Percentiles rank a stretch among this genome's conserved stretches.
These are phyloP conservation scores for Ceriops zippeliana DNA, from an alignment of 345 rosid genomes.

Conservation along the genomic window DNA sequence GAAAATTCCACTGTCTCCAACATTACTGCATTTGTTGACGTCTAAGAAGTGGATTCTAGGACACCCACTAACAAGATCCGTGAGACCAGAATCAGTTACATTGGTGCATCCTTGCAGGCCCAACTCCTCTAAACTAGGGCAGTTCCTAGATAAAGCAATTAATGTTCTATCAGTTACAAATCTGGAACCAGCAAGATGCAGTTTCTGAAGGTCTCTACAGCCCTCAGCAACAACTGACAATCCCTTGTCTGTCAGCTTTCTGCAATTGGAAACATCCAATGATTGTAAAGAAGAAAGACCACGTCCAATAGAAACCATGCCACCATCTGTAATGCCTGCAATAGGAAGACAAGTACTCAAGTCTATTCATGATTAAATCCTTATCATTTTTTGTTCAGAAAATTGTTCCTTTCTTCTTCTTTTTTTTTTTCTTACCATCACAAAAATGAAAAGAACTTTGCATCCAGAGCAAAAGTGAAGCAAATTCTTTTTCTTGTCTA, in stretches of 20 bases:
- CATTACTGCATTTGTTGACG: constrained; percentile 70
- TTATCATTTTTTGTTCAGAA: no score
- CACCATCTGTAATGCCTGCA: constrained; percentile 78
- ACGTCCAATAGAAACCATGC: constrained; percentile 60
- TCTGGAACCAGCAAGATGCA: constrained; percentile 76
- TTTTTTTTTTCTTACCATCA: no score
- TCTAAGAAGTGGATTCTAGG: constrained; percentile 56
- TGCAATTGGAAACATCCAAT: constrained; percentile 81
- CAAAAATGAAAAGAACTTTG: no score
- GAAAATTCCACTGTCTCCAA: constrained; percentile 70
- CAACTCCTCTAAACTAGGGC: constrained; percentile 53
- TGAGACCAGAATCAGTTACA: constrained; percentile 62
- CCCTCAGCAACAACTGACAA: constrained; percentile 70
- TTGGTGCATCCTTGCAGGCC: constrained; percentile 76
- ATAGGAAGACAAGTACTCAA: not conserved
- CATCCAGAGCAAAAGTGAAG: no score
- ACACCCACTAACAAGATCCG: constrained; percentile 67
- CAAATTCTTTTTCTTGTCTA: no score
- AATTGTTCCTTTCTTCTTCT: no score
- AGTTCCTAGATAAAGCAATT: constrained; percentile 53
- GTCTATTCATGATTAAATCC: no score
- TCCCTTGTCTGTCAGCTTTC: constrained; percentile 83
- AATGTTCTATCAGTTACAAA: constrained; percentile 51
- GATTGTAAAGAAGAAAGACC: constrained; percentile 68
- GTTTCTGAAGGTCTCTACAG: constrained; percentile 53